Percentiles rank a stretch among this genome's conserved stretches.
Conservation (phyloP, 805 yeast species). For the Metschnikowia henanensis region DNA sequence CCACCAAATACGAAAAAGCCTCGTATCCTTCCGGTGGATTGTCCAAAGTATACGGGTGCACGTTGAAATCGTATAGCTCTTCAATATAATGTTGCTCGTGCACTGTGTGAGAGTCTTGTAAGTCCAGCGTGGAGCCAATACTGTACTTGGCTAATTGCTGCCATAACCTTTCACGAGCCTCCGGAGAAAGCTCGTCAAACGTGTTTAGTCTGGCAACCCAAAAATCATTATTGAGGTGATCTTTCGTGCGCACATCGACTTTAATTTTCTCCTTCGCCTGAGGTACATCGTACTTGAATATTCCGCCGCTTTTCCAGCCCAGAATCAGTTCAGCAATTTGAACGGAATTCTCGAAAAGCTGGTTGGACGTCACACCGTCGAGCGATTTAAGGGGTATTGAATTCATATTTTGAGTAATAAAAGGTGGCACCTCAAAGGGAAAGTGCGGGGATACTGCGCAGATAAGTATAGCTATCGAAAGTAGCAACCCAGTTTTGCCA, state of each 20-base stretch:
- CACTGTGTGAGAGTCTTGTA: slow-evolving; percentile 31
- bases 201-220: slow-evolving; percentile 20
- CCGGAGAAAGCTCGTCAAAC: slow-evolving; percentile 15
- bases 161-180: slow-evolving; percentile 12
- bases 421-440: no score
- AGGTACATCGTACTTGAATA: slow-evolving; percentile 15
- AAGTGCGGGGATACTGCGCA: no score
- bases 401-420: no score
- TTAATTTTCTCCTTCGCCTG: slow-evolving; percentile 14
- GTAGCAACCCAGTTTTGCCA: no score
- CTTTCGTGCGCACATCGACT: slow-evolving; percentile 14
- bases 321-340: slow-evolving; percentile 13
- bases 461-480: no score
- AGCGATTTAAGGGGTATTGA: no score
- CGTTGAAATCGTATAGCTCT: slow-evolving; percentile 28
- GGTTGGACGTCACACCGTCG: no score
- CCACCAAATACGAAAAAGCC: slow-evolving; percentile 29
- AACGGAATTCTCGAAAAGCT: slow-evolving; percentile 11
- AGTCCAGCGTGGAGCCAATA: slow-evolving; percentile 16
- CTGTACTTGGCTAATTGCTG: slow-evolving; percentile 13
- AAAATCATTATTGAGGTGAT: slow-evolving; percentile 16
- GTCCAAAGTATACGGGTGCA: slow-evolving; percentile 18
- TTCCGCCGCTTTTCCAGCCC: slow-evolving; percentile 15
- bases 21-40: slow-evolving; percentile 17
- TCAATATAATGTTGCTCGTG: slow-evolving; percentile 38